Evolutionary conservation across 2,329 filamentous ascomycete species (phyloP), one percentile per base, ranked within the genome.

Genomic region (Cladosporium sphaerospermum): DNA sequence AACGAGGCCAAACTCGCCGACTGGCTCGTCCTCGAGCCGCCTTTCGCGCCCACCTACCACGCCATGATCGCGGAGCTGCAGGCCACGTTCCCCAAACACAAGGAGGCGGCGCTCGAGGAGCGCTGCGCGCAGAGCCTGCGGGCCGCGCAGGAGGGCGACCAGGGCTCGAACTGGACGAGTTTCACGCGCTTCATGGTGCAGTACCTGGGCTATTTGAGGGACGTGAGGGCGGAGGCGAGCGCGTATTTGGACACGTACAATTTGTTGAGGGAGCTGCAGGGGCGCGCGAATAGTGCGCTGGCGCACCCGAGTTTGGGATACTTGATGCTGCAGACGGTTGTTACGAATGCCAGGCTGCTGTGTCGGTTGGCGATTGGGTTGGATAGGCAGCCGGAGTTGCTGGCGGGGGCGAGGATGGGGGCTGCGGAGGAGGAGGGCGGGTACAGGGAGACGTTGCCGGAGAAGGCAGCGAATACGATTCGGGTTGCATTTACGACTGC

Each of bases 401-500:
- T 87, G 46, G 79, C 82, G 36, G 79, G 83, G 61, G 73, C 90
- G n/a, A 62, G 73, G 41, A 68, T 52, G 61, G 54, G 52, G 9
- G 54, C 41, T 14, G 57, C 55, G 11, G 76, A 77, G 8, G 79
- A 79, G 34, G 78, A 81, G 51, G 85, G 83, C 19, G 83, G 85
- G 23, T 83, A 86, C 49, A 81, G 84, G 61, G 82, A 87, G 61
- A 90, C 89, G 1, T 79, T 96, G 39, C 89, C 92, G 9, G 92
- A 96, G 68, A 83, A 85, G 23, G 90, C 90, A 2, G 90, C 89
- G 14, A 92, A 96, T 64, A 86, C 89, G 47, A 87, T 96, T 55
- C 86, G 95, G 56, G 88, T 90, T 66, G 89, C 91, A 18, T 96
- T 96, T 66, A 93, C 89, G 9, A 89, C 89, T 37, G 96, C 92